Conservation (phyloP, 2,329 filamentous ascomycete species). For the Ophiocordyceps camponoti-floridani region DNA sequence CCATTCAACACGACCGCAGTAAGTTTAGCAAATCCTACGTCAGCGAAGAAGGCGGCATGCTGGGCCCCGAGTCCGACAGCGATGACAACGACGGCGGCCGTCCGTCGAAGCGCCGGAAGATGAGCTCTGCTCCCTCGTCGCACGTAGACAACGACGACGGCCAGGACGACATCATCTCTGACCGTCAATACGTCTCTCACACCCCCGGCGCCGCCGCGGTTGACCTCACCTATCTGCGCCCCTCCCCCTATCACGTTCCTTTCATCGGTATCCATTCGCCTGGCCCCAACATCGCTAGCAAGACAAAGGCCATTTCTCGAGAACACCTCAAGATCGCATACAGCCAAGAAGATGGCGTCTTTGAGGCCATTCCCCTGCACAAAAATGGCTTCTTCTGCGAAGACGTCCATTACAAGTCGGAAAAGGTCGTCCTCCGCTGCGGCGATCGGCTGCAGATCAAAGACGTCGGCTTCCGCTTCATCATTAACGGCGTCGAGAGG, state of each 20-base stretch:
- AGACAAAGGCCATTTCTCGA: conserved; percentile 57
- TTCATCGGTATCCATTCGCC: conserved; percentile 59
- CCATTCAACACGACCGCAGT: conserved; percentile 29
- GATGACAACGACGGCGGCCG: conserved; percentile 27
- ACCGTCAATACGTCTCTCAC: conserved; percentile 42
- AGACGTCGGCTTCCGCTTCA: conserved; percentile 48
- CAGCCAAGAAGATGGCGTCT: conserved; percentile 42
- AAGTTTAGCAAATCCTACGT: conserved; percentile 48
- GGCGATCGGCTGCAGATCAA: conserved; percentile 56
- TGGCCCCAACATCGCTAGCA: conserved; percentile 37
- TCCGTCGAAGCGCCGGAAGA: conserved; percentile 28
- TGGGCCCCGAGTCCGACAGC: conserved; percentile 42
- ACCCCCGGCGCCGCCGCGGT: conserved; percentile 40
- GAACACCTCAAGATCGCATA: conserved; percentile 58
- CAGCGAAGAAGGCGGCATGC: conserved; percentile 51
- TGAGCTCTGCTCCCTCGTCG: conserved; percentile 23
- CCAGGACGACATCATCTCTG: conserved; percentile 30
- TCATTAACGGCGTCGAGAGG: conserved; percentile 44
- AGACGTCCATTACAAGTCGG: conserved; percentile 36
- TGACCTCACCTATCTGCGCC: conserved; percentile 39
- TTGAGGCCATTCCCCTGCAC: conserved; percentile 43
- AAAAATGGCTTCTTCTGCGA: conserved; percentile 55
- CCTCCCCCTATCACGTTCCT: conserved; percentile 42
- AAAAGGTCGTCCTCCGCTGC: conserved; percentile 39
- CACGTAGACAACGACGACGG: conserved; percentile 23